Base-by-base conservation (phyloP, 176 grass and related monocot genomes). In the Musa troglodytarum region DNA sequence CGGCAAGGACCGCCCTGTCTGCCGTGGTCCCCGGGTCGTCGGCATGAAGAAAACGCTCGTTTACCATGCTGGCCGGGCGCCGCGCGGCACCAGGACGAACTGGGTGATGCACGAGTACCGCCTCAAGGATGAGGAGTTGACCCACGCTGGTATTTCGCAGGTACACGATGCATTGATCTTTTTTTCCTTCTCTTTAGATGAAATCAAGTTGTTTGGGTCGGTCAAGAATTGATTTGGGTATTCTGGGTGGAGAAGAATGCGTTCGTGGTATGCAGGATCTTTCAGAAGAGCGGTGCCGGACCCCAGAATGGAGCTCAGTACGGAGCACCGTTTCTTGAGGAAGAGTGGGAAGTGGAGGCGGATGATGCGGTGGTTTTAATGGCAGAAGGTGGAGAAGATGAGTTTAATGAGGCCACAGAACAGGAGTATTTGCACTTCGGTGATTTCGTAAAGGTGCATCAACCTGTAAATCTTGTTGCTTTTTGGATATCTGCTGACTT, bases 251-350 rank as follows among this genome's bases (percentile, higher is more conserved):
- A 0, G 55, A 63, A 96, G 93, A 89, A 90, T 74, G 92, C 89
- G 0, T 96, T 90, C 21, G 93, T 92, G 17, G 89, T 96, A 50
- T 96, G 93, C 76, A 84, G 93, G 24, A 88, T 96, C 81, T 96
- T 96, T 71, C 85, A 96, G 87, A 96, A 96, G 82, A 91, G 74
- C 12, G 87, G 93, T 1, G 84, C 87, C 28, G 93, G 93, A 54
- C 93, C 93, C 12, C 93, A 96, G 29, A 96, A 96, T n/a, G 93
- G 93, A 2, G 93, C 93, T n/a, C 93, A 96, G 67, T 96, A 96
- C 71, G 93, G 93, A 62, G 93, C 93, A 21, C 93, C 93, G 53
- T 96, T 90, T 20, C 81, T 90, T 3, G 93, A 96, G 89, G 93
- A 90, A 78, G 93, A 96, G 67, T 96, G 93, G 93, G 93, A 92